These are phyloP conservation scores for Beauveria caledonica DNA, from an alignment of 2,329 filamentous ascomycete genomes.

Conservation along the genomic window DNA sequence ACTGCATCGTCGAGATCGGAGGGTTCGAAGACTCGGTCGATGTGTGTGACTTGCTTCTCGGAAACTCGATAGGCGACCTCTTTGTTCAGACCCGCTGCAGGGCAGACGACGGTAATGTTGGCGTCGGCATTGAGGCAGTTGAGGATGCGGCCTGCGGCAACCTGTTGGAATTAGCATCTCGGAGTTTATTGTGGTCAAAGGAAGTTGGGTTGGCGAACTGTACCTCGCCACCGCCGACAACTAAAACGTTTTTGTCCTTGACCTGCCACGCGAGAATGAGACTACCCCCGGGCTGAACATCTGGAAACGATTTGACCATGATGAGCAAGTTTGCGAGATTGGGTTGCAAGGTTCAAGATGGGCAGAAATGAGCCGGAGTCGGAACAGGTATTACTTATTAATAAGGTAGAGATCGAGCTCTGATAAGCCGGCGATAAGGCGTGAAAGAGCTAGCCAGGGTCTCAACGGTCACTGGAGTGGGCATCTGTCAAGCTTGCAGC, in stretches of 20 bases:
- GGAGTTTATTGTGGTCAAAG: neutral
- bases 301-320: conserved; percentile 53
- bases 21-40: conserved; percentile 78
- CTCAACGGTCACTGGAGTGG: neutral
- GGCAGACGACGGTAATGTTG: conserved; percentile 77
- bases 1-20: conserved; percentile 72
- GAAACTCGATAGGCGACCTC: conserved; percentile 80
- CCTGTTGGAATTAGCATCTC: conserved; percentile 43
- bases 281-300: conserved; percentile 83
- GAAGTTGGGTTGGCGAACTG: conserved; percentile 18
- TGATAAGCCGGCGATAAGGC: conserved; percentile 16
- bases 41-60: conserved; percentile 65
- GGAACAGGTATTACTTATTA: neutral
- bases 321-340: conserved; percentile 4
- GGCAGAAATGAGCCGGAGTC: conserved; percentile 5
- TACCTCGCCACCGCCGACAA: conserved; percentile 93
- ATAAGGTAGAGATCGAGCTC: neutral
- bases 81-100: conserved; percentile 69
- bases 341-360: conserved; percentile 3
- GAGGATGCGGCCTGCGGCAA: conserved; percentile 88
- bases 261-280: conserved; percentile 95
- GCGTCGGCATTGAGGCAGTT: conserved; percentile 94
- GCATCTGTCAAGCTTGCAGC: neutral
- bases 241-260: conserved; percentile 77
- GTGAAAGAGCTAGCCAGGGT: neutral